phyloP scores from a whole-genome alignment of 768 basidiomycete genomes.

The Roridomyces roridus region DNA sequence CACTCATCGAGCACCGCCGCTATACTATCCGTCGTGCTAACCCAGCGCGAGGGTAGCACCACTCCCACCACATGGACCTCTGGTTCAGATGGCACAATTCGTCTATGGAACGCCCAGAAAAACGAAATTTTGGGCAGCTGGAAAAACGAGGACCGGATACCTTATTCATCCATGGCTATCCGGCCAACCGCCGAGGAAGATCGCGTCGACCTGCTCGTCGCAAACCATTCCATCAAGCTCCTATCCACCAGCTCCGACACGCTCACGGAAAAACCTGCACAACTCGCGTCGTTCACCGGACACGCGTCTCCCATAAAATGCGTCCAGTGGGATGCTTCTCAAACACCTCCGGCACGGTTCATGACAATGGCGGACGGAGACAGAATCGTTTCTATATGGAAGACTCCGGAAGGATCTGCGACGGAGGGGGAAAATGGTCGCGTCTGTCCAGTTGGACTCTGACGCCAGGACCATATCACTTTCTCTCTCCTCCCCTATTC shows the following conservation, averaged over 20 bases:
- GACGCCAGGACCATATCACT: conserved; percentile 56
- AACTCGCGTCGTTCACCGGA: conserved; percentile 63
- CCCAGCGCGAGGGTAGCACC: conserved; percentile 34
- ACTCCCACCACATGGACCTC: conserved; percentile 62
- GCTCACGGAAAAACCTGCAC: conserved; percentile 48
- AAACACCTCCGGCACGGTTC: conserved; percentile 51
- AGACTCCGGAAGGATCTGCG: conserved; percentile 46
- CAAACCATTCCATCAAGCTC: conserved; percentile 65
- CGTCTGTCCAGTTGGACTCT: conserved; percentile 68
- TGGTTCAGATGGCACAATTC: conserved; percentile 60
- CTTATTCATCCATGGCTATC: conserved; percentile 58
- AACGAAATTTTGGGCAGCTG: conserved; percentile 54
- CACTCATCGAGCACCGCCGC: conserved; percentile 60
- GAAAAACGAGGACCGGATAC: conserved; percentile 64
- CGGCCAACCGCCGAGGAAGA: conserved; percentile 47
- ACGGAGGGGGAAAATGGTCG: conserved; percentile 59
- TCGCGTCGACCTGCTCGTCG: conserved; percentile 55
- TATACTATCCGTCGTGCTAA: conserved; percentile 53
- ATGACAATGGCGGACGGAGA: conserved; percentile 68
- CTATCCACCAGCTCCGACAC: conserved; percentile 44
- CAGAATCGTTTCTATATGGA: conserved; percentile 69
- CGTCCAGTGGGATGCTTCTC: conserved; percentile 57
- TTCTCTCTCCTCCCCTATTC: conserved; percentile 33
- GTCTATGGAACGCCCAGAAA: conserved; percentile 62
- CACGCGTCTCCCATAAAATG: conserved; percentile 64